These are phyloP conservation scores for Saksenaea oblongispora DNA, from an alignment of 371 early-diverging fungal genomes.

Conservation along the genomic window DNA sequence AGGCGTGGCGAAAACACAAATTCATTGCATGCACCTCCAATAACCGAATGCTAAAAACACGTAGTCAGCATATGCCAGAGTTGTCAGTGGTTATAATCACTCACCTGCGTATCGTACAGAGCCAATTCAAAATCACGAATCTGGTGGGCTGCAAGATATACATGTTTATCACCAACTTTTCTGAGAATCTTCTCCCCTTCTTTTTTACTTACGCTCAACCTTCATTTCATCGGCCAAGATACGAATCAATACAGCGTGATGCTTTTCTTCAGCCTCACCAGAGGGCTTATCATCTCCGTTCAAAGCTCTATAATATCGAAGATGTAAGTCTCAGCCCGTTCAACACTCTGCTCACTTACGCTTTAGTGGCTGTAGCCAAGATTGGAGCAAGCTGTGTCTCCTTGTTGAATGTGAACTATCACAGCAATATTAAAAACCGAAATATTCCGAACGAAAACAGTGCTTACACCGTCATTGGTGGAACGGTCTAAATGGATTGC, in stretches of 20 bases:
- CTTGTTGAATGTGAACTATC: conserved; percentile 88
- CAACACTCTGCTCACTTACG: conserved; percentile 34
- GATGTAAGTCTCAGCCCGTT: not conserved
- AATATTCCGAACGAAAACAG: not conserved
- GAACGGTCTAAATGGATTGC: conserved; percentile 95
- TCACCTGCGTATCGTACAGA: conserved; percentile 71
- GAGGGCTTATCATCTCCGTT: conserved; percentile 30
- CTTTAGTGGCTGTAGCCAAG: conserved; percentile 76
- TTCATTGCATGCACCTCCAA: conserved; percentile 91
- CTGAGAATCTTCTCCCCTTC: not conserved
- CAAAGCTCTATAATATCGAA: conserved; percentile 20
- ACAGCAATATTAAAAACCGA: not conserved
- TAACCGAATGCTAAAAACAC: conserved; percentile 58
- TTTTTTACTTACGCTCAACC: conserved; percentile 54
- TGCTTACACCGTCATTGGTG: conserved; percentile 64
- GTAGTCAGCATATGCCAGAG: not conserved
- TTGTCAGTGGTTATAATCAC: not conserved
- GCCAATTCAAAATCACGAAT: conserved; percentile 96
- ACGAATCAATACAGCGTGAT: conserved; percentile 79
- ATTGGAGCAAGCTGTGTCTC: conserved; percentile 93
- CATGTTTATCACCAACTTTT: not conserved
- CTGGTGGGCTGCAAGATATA: conserved; percentile 50
- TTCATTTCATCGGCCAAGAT: conserved; percentile 76
- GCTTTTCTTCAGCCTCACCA: conserved; percentile 51
- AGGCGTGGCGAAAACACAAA: conserved; percentile 92